Evolutionary conservation across 441 rosid genomes (phyloP), one percentile per base, ranked within the genome.

Genomic region (Jatropha multifida): DNA sequence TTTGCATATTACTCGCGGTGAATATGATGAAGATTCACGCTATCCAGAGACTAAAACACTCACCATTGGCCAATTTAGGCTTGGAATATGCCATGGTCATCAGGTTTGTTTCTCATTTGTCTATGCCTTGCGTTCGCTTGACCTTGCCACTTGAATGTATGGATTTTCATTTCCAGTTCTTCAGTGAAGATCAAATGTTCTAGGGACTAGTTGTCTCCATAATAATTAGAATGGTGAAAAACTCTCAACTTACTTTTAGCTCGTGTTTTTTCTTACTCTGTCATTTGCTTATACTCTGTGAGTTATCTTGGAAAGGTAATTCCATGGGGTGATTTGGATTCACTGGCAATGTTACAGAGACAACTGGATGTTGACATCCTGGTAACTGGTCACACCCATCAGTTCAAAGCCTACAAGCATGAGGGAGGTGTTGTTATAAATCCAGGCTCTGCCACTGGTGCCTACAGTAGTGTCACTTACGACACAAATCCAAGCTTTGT

Each of bases 1-100:
- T 83, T 78, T 95, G 90, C 98, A 93, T 82, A 87, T 90, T 74
- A 85, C 90, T 56, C 85, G 87, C 69, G 98, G 99, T 62, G 98
- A 93, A 81, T 95, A 87, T 77, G 99, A 95, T 40, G 97, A 95
- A 78, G 97, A 93, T 55, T 79, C 89, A 3, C 83, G 86, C n/a
- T 93, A 92, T 79, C 97, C 98, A 0, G 99, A 95, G 88, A 90
- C 84, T 48, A 93, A 93, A 77, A 93, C 90, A 27, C 82, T 95
- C 69, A 95, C 96, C 13, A 92, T 95, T 69, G 99, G 99, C 26
- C 99, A 93, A 74, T 95, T 93, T 84, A 95, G 93, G 88, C 83
- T 93, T 63, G 99, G 99, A 62, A 76, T 95, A 12, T 93, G 98
- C 83, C 99, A 95, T n/a, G 99, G 98, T 65, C 99, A 93, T 81